Conservation (phyloP, 495 filamentous ascomycete species). For the Trichoderma virens region DNA sequence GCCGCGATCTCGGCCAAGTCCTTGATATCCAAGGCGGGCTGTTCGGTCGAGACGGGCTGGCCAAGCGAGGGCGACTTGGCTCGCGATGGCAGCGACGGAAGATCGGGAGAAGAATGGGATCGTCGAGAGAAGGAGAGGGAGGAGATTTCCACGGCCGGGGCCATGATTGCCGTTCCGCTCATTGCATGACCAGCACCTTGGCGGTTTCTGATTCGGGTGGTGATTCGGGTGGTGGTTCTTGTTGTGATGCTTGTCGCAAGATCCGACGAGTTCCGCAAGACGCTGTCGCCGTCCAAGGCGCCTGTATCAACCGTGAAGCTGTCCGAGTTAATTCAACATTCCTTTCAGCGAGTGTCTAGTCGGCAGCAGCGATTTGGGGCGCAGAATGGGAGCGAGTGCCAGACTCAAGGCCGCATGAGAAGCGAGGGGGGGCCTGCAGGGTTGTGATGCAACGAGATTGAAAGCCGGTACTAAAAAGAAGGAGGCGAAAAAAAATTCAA, state of each 20-base stretch:
- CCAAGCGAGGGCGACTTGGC: conserved; percentile 14
- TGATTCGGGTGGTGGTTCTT: too few relatives aligned
- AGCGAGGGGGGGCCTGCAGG: background rate
- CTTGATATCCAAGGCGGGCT: conserved; percentile 19
- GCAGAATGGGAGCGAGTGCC: background rate
- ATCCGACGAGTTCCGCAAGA: background rate
- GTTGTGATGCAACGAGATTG: background rate
- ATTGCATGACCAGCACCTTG: conserved; percentile 31
- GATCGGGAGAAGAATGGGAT: conserved; percentile 29
- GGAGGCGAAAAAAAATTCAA: background rate
- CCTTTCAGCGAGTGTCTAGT: background rate
- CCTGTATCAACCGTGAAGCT: background rate
- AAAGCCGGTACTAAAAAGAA: background rate
- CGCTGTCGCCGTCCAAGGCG: background rate
- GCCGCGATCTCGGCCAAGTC: conserved; percentile 27
- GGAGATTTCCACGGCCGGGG: conserved; percentile 23
- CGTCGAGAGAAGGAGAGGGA: conserved; percentile 26
- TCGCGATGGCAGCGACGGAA: conserved; percentile 16
- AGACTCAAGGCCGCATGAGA: background rate
- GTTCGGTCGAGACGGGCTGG: conserved; percentile 11
- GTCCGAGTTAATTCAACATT: background rate
- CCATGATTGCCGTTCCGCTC: conserved; percentile 35
- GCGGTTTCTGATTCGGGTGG: background rate
- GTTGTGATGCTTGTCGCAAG: too few relatives aligned
- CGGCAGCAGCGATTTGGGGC: too few relatives aligned